Evolutionary conservation across 768 basidiomycete genomes (phyloP), one percentile per base, ranked within the genome.

Genomic region (Naganishia vaughanmartiniae): DNA sequence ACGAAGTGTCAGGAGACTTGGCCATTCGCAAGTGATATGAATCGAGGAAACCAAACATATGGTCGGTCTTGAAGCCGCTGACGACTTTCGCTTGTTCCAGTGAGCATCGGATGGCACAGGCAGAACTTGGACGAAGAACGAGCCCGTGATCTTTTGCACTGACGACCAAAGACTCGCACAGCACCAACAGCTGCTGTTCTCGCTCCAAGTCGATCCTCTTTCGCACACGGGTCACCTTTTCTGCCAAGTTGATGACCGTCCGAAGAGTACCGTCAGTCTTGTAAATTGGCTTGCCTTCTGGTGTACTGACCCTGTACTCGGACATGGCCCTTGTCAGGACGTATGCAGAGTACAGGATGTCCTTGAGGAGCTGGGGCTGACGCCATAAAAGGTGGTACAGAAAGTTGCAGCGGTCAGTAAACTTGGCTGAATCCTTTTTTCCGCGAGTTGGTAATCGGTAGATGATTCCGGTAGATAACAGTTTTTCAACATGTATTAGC

Each of bases 61-160:
- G 36, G 24, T 63, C 60, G 42, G 6, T n/a, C 17, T 63, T 63
- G 36, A 63, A 42, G 11, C 42, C 60, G 9, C 60, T 42, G 14
- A 63, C 60, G 6, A 36, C 28, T 26, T 63, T 63, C 21, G 60
- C 60, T 45, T 63, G 60, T 30, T 63, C 60, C 39, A 63, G 26
- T 12, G 39, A 39, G 15, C 60, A 63, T n/a, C 60, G 60, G n/a
- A 63, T 63, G 12, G 60, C 60, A 28, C 24, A 42, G 39, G 60
- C 21, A 3, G 60, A 63, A 45, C 15, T 26, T 3, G 60, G 60
- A n/a, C 42, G 60, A 24, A 63, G 17, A 17, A 42, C 39, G 42
- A 45, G 21, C 3, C 60, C 60, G 12, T 45, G 21, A 14, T 63
- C 24, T 17, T n/a, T 26, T 1, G 60, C 60, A 24, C 42, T 26